These are phyloP conservation scores for Trichocladium antarcticum DNA, from an alignment of 495 filamentous ascomycete species.

Conservation along the genomic window DNA sequence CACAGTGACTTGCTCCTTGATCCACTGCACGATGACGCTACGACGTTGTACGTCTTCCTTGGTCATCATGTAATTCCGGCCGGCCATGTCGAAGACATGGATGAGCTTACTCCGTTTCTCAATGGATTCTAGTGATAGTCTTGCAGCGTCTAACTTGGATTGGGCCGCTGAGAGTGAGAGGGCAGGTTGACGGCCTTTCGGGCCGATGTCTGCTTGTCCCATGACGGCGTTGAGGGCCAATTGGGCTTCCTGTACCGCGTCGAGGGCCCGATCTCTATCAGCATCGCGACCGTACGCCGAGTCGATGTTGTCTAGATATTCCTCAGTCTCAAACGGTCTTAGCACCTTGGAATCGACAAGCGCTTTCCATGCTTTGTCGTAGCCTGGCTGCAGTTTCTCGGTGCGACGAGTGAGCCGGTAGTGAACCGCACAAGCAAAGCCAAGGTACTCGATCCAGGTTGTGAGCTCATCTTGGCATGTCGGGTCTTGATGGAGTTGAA, in stretches of 20 bases:
- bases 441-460: constrained; percentile 27
- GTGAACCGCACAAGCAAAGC: constrained; percentile 12
- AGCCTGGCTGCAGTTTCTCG: not conserved
- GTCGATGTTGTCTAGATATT: not conserved
- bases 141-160: no score
- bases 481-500: constrained; percentile 14
- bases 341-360: constrained; percentile 6
- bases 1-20: not conserved
- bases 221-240: constrained; percentile 15
- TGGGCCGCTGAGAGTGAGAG: no score
- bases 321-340: constrained; percentile 6
- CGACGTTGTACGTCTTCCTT: not conserved
- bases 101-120: no score
- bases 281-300: not conserved
- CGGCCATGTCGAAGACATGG: no score
- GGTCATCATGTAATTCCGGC: not conserved
- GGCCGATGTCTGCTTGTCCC: not conserved
- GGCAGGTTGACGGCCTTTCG: no score
- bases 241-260: not conserved
- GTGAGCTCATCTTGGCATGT: constrained; percentile 20
- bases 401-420: not conserved
- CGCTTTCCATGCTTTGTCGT: constrained; percentile 10
- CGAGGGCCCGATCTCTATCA: not conserved
- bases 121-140: no score
- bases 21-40: not conserved